phyloP scores from a whole-genome alignment of 1,139 yeast species.

The Saccharomyces hybrid region DNA sequence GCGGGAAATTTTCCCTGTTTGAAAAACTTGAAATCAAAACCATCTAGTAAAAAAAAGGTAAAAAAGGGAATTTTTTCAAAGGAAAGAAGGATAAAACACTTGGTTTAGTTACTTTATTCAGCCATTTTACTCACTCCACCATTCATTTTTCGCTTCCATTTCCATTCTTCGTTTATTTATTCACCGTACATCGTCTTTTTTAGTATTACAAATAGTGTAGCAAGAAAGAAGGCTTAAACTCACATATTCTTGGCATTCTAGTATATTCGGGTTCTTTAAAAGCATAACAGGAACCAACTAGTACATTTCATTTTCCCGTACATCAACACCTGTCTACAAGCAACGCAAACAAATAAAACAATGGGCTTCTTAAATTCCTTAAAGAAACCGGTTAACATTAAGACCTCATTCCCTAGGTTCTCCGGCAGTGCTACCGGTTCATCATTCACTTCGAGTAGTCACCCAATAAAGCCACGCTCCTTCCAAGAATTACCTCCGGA shows the following conservation, averaged over 20 bases:
- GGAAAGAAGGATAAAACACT: slow-evolving; percentile 5
- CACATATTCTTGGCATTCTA: background rate
- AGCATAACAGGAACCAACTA: background rate
- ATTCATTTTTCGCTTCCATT: background rate
- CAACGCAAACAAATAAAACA: background rate
- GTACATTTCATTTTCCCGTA: too few relatives aligned
- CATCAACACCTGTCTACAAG: background rate
- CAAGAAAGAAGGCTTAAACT: slow-evolving; percentile 7
- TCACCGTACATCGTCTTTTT: slow-evolving; percentile 12
- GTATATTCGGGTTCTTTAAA: background rate
- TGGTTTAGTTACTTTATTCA: background rate
- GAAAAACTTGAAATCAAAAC: background rate
- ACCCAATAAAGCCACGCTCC: background rate
- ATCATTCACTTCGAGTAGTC: background rate
- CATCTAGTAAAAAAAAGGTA: background rate
- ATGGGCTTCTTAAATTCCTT: slow-evolving; percentile 7
- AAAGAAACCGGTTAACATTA: background rate
- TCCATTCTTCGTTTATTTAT: background rate
- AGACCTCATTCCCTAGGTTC: background rate
- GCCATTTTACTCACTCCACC: background rate
- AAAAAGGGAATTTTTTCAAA: slow-evolving; percentile 5
- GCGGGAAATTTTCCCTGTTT: background rate
- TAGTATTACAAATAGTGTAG: slow-evolving; percentile 1
- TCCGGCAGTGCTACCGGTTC: background rate
- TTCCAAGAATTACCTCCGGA: slow-evolving; percentile 14